phyloP scores from a whole-genome alignment of 164 flowering plant species.

The Stephania japonica region DNA sequence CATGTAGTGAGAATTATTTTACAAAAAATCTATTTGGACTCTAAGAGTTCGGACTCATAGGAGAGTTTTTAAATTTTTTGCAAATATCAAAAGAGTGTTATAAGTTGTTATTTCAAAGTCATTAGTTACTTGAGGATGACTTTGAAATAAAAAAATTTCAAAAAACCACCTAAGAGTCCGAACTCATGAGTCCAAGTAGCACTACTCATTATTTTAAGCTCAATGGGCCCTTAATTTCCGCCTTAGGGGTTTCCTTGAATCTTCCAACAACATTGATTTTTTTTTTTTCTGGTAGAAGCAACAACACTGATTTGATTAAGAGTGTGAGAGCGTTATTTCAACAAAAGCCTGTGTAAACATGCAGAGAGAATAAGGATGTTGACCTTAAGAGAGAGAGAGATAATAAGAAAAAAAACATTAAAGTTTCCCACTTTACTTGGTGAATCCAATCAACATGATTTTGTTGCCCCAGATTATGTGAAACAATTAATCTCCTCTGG shows the following conservation, averaged over 20 bases:
- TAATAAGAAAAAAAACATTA: not conserved
- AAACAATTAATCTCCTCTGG: not conserved
- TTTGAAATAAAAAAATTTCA: too few species aligned
- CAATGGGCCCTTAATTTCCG: not conserved
- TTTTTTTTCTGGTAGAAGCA: too few species aligned
- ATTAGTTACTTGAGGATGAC: too few species aligned
- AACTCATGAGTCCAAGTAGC: too few species aligned
- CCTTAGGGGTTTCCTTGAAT: not conserved
- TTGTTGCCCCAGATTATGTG: not conserved
- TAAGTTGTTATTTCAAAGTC: too few species aligned
- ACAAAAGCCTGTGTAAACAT: not conserved
- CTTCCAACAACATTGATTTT: not conserved
- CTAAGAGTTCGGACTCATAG: too few species aligned
- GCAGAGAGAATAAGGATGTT: not conserved
- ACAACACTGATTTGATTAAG: not conserved
- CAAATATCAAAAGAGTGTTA: too few species aligned
- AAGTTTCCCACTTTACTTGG: not conserved
- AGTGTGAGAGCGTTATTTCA: not conserved
- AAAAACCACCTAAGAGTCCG: too few species aligned
- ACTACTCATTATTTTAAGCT: not conserved
- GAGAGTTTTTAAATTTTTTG: too few species aligned
- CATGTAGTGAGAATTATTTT: too few species aligned
- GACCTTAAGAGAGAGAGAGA: not conserved
- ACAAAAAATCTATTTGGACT: too few species aligned
- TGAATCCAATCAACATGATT: not conserved